Conservation (phyloP, 495 filamentous ascomycete species). For the Hypoxylon trugodes region DNA sequence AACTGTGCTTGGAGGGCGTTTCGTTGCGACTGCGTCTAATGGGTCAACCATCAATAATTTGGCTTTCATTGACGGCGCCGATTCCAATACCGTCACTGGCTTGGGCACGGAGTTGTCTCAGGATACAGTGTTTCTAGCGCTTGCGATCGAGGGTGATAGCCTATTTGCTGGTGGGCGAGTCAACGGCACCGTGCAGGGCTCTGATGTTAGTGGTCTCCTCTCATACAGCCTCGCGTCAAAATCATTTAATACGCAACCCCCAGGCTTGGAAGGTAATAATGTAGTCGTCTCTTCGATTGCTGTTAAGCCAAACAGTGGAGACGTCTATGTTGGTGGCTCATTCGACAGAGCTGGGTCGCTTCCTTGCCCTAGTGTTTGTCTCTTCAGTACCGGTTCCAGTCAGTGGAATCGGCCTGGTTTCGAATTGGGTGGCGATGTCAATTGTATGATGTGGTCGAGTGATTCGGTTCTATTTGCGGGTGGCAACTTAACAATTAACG, state of each 20-base stretch:
- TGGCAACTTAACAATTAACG: conserved; percentile 75
- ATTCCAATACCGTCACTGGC: conserved; percentile 72
- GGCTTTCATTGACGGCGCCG: conserved; percentile 68
- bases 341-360: conserved; percentile 86
- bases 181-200: conserved; percentile 71
- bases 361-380: conserved; percentile 81
- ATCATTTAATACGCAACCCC: conserved; percentile 72
- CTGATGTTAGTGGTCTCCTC: conserved; percentile 74
- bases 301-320: conserved; percentile 66
- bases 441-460: conserved; percentile 77
- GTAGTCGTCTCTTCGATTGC: conserved; percentile 80
- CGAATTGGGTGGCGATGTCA: conserved; percentile 71
- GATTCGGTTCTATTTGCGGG: conserved; percentile 74
- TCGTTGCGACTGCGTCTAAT: conserved; percentile 73
- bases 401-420: conserved; percentile 83
- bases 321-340: conserved; percentile 86
- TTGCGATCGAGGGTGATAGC: conserved; percentile 71
- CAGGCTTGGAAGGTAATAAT: conserved; percentile 69
- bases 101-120: conserved; percentile 69
- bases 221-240: conserved; percentile 75
- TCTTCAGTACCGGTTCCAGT: conserved; percentile 68
- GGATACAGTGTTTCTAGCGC: conserved; percentile 77
- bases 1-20: conserved; percentile 90
- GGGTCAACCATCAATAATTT: conserved; percentile 81
- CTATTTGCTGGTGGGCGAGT: conserved; percentile 86